Percentiles rank a stretch among this genome's conserved stretches.
phyloP scores from a whole-genome alignment of 2,329 filamentous ascomycete species.

The Beauveria caledonica region DNA sequence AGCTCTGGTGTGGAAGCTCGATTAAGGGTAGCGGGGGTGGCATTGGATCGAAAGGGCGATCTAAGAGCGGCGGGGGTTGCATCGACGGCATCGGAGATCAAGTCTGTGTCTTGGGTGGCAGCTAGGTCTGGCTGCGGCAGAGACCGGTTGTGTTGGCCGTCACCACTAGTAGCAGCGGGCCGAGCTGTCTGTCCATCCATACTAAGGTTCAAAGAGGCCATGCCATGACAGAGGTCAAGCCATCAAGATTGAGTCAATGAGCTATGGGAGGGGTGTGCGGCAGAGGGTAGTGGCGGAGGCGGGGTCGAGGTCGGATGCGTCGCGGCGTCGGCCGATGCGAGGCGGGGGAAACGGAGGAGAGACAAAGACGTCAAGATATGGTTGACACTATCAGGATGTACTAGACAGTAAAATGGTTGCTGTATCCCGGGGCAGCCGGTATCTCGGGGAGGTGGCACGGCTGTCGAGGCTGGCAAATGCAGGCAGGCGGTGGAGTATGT shows the following conservation, averaged over 20 bases:
- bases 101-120: not conserved
- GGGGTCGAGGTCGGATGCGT: not conserved
- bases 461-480: not conserved
- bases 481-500: constrained; percentile 3
- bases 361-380: not conserved
- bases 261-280: not conserved
- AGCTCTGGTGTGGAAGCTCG: constrained; percentile 7
- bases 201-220: not conserved
- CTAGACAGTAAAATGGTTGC: not conserved
- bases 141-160: not conserved
- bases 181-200: constrained; percentile 10
- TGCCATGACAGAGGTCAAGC: constrained; percentile 7
- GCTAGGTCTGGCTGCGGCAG: not conserved
- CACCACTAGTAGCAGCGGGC: not conserved
- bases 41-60: constrained; percentile 5
- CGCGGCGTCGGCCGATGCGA: not conserved
- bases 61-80: not conserved
- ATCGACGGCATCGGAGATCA: constrained; percentile 3
- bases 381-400: not conserved
- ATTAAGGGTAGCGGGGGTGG: not conserved
- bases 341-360: not conserved
- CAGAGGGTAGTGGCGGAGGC: not conserved
- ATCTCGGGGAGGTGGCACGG: not conserved
- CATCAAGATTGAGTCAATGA: not conserved
- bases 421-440: not conserved